Evolutionary conservation across 148 eudicot genomes (phyloP), one percentile per base, ranked within the genome.

Genomic region (Oxyria digyna): DNA sequence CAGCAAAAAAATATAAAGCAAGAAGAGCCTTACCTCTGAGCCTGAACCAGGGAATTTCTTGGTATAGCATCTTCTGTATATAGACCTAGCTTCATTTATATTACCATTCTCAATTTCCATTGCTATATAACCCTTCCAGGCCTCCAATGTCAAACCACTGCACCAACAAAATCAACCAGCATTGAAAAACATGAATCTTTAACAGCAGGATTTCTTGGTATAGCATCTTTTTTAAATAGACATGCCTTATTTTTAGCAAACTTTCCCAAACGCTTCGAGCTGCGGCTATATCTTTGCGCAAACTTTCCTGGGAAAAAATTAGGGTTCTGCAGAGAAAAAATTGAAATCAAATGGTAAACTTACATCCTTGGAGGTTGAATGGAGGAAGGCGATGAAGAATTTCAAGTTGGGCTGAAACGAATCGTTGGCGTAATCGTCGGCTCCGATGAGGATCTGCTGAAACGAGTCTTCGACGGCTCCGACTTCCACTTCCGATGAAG

Each of bases 251-350:
- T 77, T 86, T 94, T 71, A 94, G 88, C 79, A 94, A 80, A 85
- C 83, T 85, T 42, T 94, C 98, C 98, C 98, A 93, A 42, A 88
- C 98, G 62, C 97, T 90, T 59, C 98, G 98, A 70, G 97, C 97
- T 72, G 97, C 97, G 72, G 71, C 75, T 67, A 84, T 67, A 77
- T 90, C 92, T 64, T 88, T 84, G 37, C 86, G 89, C 62, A 87
- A 73, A 65, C 71, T 81, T n/a, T n/a, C n/a, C n/a, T n/a, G n/a
- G n/a, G n/a, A n/a, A n/a, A n/a, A n/a, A n/a, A n/a, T n/a, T n/a
- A n/a, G n/a, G n/a, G n/a, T n/a, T n/a, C n/a, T n/a, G n/a, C n/a
- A n/a, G n/a, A n/a, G n/a, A n/a, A n/a, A n/a, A n/a, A n/a, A n/a
- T n/a, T n/a, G n/a, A n/a, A n/a, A n/a, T n/a, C n/a, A n/a, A n/a